These are phyloP conservation scores for Brassica cretica DNA, from an alignment of 345 rosid genomes.

Conservation along the genomic window DNA sequence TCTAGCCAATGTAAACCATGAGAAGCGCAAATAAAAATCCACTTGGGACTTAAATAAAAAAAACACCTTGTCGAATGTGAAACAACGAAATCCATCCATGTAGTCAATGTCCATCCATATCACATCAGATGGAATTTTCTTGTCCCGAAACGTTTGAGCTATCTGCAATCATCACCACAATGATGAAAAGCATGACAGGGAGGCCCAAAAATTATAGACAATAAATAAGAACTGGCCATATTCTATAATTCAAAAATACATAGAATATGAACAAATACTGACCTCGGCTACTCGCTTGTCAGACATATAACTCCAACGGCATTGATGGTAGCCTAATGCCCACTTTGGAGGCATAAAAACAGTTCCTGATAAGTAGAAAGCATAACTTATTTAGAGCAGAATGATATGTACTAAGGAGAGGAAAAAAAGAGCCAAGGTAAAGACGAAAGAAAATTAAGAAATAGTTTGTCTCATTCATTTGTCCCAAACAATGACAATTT, in stretches of 20 bases:
- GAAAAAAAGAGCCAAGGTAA: not conserved
- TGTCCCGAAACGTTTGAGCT: constrained; percentile 70
- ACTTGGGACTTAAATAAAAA: constrained; percentile 10
- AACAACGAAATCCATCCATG: constrained; percentile 97
- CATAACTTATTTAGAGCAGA: not conserved
- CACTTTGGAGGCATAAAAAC: constrained; percentile 96
- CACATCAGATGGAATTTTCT: constrained; percentile 83
- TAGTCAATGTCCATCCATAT: constrained; percentile 99
- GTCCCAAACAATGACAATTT: constrained; percentile 8
- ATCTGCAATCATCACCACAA: constrained; percentile 49
- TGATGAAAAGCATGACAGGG: constrained; percentile 23
- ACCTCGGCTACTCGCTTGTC: constrained; percentile 82
- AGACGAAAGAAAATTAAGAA: not conserved
- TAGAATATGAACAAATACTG: constrained; percentile 15
- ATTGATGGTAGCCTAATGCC: constrained; percentile 94
- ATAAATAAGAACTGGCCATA: not conserved
- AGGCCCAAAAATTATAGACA: not conserved
- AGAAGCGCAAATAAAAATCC: not conserved
- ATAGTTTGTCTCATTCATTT: not conserved
- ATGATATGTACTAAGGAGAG: not conserved
- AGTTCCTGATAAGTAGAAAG: constrained; percentile 52
- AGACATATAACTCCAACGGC: constrained; percentile 92
- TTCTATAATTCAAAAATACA: not conserved
- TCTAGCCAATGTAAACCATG: not conserved
- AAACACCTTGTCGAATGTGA: constrained; percentile 85